Evolutionary conservation across 2,329 filamentous ascomycete species (phyloP).

Genomic region (Exophiala aquamarina): DNA sequence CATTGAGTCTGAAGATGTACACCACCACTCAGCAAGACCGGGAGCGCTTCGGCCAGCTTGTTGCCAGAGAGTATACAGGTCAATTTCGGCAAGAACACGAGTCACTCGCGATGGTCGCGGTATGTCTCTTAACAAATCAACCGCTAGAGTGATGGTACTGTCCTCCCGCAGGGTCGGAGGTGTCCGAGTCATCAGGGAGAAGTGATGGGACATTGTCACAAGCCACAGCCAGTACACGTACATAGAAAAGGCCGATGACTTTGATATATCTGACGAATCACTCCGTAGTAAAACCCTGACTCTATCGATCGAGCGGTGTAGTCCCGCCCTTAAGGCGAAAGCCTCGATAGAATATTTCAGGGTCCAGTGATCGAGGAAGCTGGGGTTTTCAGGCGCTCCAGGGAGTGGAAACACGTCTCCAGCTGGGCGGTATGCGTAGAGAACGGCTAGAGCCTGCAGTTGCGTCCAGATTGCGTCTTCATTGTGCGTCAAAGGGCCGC

Average conservation of each 20-base stretch:
- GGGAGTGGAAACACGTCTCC: conserved; percentile 6
- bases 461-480: conserved; percentile 8
- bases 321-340: conserved; percentile 6
- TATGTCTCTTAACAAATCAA: conserved; percentile 6
- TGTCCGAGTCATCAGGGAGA: conserved; percentile 13
- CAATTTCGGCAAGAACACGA: conserved; percentile 11
- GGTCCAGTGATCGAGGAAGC: conserved; percentile 8
- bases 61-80: conserved; percentile 14
- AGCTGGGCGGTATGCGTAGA: conserved; percentile 10
- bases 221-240: conserved; percentile 15
- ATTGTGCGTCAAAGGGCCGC: conserved; percentile 46
- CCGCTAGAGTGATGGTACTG: conserved; percentile 8
- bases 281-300: neutral
- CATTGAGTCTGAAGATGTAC: conserved; percentile 5
- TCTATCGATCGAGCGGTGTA: conserved; percentile 11
- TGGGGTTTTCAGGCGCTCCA: neutral
- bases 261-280: neutral
- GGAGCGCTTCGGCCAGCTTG: conserved; percentile 9
- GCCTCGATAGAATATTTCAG: conserved; percentile 12
- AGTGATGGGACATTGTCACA: conserved; percentile 15
- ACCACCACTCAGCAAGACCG: conserved; percentile 15
- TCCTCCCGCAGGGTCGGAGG: conserved; percentile 9
- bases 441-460: conserved; percentile 11
- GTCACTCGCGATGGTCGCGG: conserved; percentile 7
- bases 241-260: conserved; percentile 2